Evolutionary conservation across 1,284 basidiomycete genomes (phyloP).

Genomic region (Puccinia novopanici): DNA sequence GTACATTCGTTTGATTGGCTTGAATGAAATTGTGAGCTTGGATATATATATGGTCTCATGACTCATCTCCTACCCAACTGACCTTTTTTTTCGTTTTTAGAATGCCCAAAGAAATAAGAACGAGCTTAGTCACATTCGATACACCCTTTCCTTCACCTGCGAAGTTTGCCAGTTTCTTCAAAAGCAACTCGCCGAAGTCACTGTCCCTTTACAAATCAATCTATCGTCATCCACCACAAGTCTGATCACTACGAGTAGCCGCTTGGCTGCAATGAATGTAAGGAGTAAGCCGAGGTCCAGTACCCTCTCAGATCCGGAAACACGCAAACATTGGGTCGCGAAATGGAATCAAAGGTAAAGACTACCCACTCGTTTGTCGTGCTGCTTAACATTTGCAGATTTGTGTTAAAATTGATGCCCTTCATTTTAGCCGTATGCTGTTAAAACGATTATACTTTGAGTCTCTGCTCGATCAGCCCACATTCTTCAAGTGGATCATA

Average conservation of each 20-base stretch:
- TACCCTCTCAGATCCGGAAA: slow-evolving; percentile 70
- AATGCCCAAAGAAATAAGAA: slow-evolving; percentile 49
- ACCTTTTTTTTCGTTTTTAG: slow-evolving; percentile 20
- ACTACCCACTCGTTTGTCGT: neutral
- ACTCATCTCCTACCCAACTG: neutral
- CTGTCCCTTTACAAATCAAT: slow-evolving; percentile 74
- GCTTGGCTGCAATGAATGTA: slow-evolving; percentile 62
- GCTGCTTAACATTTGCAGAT: neutral
- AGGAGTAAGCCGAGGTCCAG: slow-evolving; percentile 73
- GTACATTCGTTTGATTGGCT: slow-evolving; percentile 92
- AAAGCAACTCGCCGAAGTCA: slow-evolving; percentile 82
- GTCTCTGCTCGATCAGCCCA: slow-evolving; percentile 76
- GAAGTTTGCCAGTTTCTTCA: slow-evolving; percentile 67
- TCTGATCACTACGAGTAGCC: slow-evolving; percentile 24
- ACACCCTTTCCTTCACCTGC: slow-evolving; percentile 40
- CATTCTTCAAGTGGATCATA: slow-evolving; percentile 80
- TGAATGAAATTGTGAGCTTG: slow-evolving; percentile 77
- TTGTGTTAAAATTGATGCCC: too few relatives aligned
- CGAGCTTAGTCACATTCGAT: slow-evolving; percentile 48
- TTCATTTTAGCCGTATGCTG: slow-evolving; percentile 55
- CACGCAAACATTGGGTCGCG: slow-evolving; percentile 74
- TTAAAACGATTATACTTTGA: slow-evolving; percentile 70
- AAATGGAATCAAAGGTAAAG: slow-evolving; percentile 75
- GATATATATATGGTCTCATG: neutral
- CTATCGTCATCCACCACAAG: slow-evolving; percentile 60